Evolutionary conservation across 2,329 filamentous ascomycete species (phyloP), one percentile per base, ranked within the genome.

Genomic region (Clarireedia paspali): DNA sequence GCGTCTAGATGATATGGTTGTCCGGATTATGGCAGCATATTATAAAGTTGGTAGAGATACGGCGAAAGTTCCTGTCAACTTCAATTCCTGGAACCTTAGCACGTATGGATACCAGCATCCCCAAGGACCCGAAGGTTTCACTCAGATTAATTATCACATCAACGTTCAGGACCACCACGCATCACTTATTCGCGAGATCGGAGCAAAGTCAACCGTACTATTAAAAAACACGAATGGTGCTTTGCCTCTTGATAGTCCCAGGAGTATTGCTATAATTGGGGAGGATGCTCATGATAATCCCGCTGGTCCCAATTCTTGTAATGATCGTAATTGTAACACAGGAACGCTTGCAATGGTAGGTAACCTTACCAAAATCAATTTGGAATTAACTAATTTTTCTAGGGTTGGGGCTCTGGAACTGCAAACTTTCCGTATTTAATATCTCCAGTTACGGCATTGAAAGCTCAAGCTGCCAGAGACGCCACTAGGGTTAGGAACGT

Each of bases 1-100:
- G 80, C 83, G 92, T 50, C 70, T 97, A 9, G 91, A 96, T 64
- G 94, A 97, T 68, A 95, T 96, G 86, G 89, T 83, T 5, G 87
- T 90, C 71, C 84, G 94, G 64, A 95, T 88, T 67, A 85, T 87
- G 82, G 78, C 84, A 4, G 76, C 83, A 40, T 83, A 80, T 67
- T 87, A 85, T 74, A 86, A 87, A 71, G 81, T 85, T 39, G 82
- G 82, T 51, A 75, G 77, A 60, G 77, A 74, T 0, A 63, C 83
- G 73, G 52, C 67, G 52, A 63, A 68, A 30, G 61, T 65, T 26
- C 70, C 72, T 0, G 83, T 88, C 70, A 97, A 91, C 77, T 96
- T 96, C 73, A 86, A 87, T 64, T 90, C 90, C 4, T 97, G 92
- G 92, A 89, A 85, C 0, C 73, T 76, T 1, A 84, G 92, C 63